These are phyloP conservation scores for Quercus berberidifolia DNA, from an alignment of 306 rosid genomes.

Conservation along the genomic window DNA sequence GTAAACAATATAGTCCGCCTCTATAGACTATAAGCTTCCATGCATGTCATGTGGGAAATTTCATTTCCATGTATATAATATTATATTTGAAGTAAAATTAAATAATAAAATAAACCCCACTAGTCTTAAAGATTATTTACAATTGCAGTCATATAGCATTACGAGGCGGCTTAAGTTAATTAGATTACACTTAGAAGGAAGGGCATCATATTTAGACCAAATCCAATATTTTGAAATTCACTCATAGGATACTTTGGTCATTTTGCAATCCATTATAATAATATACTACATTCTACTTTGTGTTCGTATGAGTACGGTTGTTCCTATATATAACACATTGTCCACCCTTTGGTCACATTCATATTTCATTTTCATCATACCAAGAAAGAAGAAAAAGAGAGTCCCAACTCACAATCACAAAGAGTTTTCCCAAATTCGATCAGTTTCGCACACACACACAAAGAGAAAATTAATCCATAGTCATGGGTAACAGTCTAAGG, in stretches of 20 bases:
- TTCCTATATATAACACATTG: slow-evolving; percentile 39
- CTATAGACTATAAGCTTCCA: not conserved
- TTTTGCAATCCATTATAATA: slow-evolving; percentile 21
- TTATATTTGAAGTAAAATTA: no score
- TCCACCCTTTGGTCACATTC: slow-evolving; percentile 9
- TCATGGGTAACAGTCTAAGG: slow-evolving; percentile 88
- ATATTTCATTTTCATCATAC: not conserved
- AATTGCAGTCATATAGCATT: slow-evolving; percentile 1
- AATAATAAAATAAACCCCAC: not conserved
- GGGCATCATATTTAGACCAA: slow-evolving; percentile 21
- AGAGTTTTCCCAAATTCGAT: not conserved
- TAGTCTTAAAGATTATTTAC: not conserved
- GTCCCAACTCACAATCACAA: not conserved
- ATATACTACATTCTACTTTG: slow-evolving; percentile 13
- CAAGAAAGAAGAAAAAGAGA: not conserved
- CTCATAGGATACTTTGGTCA: slow-evolving; percentile 43
- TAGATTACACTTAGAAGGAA: slow-evolving; percentile 17
- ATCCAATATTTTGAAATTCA: slow-evolving; percentile 11
- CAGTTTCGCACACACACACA: not conserved
- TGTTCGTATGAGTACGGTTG: slow-evolving; percentile 26
- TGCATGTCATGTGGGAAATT: not conserved
- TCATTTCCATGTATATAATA: not conserved
- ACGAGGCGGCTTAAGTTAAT: slow-evolving; percentile 42
- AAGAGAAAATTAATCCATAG: not conserved
- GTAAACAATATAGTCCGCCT: not conserved